Evolutionary conservation across 768 basidiomycete species (phyloP).

Genomic region (Termitomyces titanicus): DNA sequence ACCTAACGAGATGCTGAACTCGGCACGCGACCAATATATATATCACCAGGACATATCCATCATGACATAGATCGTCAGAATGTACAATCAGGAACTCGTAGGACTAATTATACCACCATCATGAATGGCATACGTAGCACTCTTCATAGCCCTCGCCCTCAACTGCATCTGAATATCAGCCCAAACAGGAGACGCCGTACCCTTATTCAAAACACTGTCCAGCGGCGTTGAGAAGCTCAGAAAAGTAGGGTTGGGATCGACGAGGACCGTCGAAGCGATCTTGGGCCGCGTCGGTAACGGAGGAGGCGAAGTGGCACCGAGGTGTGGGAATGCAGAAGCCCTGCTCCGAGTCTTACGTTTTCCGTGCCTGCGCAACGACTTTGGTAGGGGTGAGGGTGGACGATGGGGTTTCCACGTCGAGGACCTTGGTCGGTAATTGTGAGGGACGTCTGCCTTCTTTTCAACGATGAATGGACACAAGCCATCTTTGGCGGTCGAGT

Average conservation of each 20-base stretch:
- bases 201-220: neutral
- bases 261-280: neutral
- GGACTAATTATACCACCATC: slow-evolving; percentile 16
- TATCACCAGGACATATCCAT: too few relatives aligned
- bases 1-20: too few relatives aligned
- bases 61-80: too few relatives aligned
- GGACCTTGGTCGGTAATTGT: neutral
- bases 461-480: neutral
- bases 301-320: slow-evolving; percentile 3
- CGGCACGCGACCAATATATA: too few relatives aligned
- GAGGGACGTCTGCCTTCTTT: neutral
- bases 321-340: neutral
- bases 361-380: neutral
- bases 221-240: slow-evolving; percentile 7
- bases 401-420: slow-evolving; percentile 16
- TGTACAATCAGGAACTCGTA: slow-evolving; percentile 2
- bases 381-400: slow-evolving; percentile 16
- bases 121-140: slow-evolving; percentile 12
- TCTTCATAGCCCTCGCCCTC: slow-evolving; percentile 17
- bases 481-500: neutral
- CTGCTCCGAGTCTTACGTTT: slow-evolving; percentile 10
- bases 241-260: neutral
- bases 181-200: neutral
- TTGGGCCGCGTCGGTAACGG: slow-evolving; percentile 5
- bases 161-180: slow-evolving; percentile 8